phyloP scores from a whole-genome alignment of 2,329 filamentous ascomycete species.

The Talaromyces sp. region DNA sequence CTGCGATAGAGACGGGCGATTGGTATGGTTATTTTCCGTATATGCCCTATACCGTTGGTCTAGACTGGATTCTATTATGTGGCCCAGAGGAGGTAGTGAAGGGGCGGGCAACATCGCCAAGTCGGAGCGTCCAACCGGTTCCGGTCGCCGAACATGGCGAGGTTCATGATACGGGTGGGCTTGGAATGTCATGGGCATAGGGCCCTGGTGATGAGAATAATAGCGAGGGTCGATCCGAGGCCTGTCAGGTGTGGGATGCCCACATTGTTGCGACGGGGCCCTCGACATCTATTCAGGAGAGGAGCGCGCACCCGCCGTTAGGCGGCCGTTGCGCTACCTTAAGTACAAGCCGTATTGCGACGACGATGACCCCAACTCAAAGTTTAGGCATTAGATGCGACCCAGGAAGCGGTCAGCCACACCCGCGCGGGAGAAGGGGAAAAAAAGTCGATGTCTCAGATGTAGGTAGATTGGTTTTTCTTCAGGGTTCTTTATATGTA shows the following conservation, averaged over 20 bases:
- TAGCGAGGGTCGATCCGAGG: constrained; percentile 22
- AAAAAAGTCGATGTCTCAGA: constrained; percentile 13
- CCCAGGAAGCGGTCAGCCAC: constrained; percentile 22
- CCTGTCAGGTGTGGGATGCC: constrained; percentile 26
- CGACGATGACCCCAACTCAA: not conserved
- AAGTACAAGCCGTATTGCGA: constrained; percentile 13
- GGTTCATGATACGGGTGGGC: constrained; percentile 25
- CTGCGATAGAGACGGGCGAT: constrained; percentile 23
- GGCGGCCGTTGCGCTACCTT: constrained; percentile 16
- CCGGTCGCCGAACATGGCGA: constrained; percentile 18
- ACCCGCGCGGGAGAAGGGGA: constrained; percentile 7
- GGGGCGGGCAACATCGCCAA: constrained; percentile 12
- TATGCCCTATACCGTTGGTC: constrained; percentile 29
- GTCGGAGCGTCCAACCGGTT: constrained; percentile 13
- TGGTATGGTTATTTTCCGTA: constrained; percentile 21
- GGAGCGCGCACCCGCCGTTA: constrained; percentile 11
- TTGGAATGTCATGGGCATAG: constrained; percentile 20
- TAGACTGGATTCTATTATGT: constrained; percentile 16
- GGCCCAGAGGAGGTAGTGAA: constrained; percentile 19
- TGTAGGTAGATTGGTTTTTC: constrained; percentile 5
- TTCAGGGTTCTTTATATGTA: constrained; percentile 9
- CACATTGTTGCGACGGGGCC: constrained; percentile 33
- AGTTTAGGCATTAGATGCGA: constrained; percentile 17
- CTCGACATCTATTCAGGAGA: constrained; percentile 34
- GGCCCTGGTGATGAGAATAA: constrained; percentile 15